phyloP scores from a whole-genome alignment of 2,329 filamentous ascomycete genomes.

The Claviceps purpurea region DNA sequence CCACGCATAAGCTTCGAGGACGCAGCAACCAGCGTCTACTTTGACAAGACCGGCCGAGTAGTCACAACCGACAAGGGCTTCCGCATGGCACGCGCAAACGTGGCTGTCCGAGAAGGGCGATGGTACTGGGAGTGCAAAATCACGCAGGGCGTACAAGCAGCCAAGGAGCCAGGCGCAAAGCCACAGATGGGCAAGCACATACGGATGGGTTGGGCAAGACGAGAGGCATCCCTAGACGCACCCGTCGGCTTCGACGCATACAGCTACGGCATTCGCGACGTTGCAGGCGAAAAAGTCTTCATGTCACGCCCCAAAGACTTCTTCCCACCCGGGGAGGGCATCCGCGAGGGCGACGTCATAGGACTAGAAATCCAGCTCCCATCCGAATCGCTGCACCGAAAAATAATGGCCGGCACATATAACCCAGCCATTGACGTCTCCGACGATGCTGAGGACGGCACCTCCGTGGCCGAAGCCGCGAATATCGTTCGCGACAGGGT shows the following conservation, averaged over 20 bases:
- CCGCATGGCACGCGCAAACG: conserved; percentile 80
- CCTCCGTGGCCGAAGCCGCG: conserved; percentile 40
- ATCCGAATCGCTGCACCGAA: conserved; percentile 71
- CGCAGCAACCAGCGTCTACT: conserved; percentile 70
- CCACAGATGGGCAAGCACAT: conserved; percentile 48
- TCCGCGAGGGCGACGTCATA: conserved; percentile 84
- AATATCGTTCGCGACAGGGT: conserved; percentile 93
- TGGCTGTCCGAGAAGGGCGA: conserved; percentile 75
- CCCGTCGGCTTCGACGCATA: conserved; percentile 84
- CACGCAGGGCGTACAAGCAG: conserved; percentile 51
- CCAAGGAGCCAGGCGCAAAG: conserved; percentile 28
- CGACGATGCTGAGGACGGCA: conserved; percentile 28
- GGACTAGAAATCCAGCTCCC: conserved; percentile 87
- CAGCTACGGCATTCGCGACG: conserved; percentile 85
- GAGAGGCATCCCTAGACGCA: conserved; percentile 70
- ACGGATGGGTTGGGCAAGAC: conserved; percentile 72
- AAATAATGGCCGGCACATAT: conserved; percentile 75
- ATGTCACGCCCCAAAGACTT: conserved; percentile 90
- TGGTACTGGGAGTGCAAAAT: conserved; percentile 94
- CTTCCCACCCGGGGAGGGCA: conserved; percentile 63
- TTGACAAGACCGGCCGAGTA: conserved; percentile 60
- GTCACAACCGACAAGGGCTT: conserved; percentile 89
- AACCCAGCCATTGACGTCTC: conserved; percentile 68
- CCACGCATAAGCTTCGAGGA: conserved; percentile 89
- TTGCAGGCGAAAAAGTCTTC: conserved; percentile 81